Base-by-base conservation (phyloP, 441 rosid genomes). In the Populus hybrid region DNA sequence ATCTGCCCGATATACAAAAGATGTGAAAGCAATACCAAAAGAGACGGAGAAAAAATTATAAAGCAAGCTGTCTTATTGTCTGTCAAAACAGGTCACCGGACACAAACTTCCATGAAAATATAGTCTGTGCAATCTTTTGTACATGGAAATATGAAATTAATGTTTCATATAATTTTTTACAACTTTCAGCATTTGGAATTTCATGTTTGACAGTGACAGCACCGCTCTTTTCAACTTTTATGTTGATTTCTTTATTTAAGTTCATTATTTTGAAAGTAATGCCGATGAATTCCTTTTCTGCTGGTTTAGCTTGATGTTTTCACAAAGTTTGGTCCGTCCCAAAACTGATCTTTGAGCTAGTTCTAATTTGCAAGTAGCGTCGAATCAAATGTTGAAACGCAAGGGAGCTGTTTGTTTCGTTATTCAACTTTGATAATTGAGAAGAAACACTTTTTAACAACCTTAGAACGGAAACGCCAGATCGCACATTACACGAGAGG, bases 91-190 rank as follows among this genome's bases (percentile, higher is more conserved):
- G 77, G 32, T n/a, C 79, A 79, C 78, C 9, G 57, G 71, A 76
- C 71, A 34, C 71, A 73, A 67, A 82, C 70, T 74, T 68, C 66
- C 53, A 63, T 77, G 69, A 72, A 76, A 79, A 79, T 74, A 12
- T 77, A 50, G 74, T 65, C 28, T 77, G 35, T 77, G 87, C 79
- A 88, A 88, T 88, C 87, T 86, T 88, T 85, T 86, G 89, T 88
- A 83, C 81, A 84, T 78, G 79, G 67, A 80, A 78, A 78, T 75
- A 66, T 73, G 21, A 6, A 67, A 76, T 71, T 53, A 5, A 40
- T 75, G 82, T 68, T 84, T 79, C 70, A 24, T 72, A 69, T 26
- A 71, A 75, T 68, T 61, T 42, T 69, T 78, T 24, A 7, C 38
- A n/a, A 68, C 42, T 34, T 57, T 36, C 61, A 78, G 32, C 73